A percentile compares a stretch with the other conserved stretches of the same genome.
phyloP scores from a whole-genome alignment of 2,329 filamentous ascomycete genomes.

The Pseudocercospora pini-densiflorae region DNA sequence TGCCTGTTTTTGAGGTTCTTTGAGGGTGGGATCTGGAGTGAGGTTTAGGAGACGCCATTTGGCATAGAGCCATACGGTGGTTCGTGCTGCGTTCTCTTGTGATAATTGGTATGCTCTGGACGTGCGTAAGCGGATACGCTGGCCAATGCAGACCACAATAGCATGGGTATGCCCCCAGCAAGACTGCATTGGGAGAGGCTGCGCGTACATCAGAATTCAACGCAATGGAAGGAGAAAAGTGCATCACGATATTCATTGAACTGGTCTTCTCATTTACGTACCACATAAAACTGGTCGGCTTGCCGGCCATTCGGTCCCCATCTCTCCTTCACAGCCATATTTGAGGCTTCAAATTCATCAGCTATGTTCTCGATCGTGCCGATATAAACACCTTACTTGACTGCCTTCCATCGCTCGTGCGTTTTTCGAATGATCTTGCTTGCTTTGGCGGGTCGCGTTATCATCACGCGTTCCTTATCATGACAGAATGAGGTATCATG shows the following conservation, averaged over 20 bases:
- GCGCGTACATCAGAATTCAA: too few relatives aligned
- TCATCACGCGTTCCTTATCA: not conserved
- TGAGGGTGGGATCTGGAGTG: not conserved
- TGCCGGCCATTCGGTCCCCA: not conserved
- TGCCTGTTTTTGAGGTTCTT: not conserved
- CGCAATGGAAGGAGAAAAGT: too few relatives aligned
- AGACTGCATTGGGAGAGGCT: too few relatives aligned
- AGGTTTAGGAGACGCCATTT: too few relatives aligned
- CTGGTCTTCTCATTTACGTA: not conserved
- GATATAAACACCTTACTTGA: not conserved
- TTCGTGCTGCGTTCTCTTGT: too few relatives aligned
- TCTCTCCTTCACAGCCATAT: not conserved
- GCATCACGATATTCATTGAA: too few relatives aligned
- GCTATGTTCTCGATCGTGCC: not conserved
- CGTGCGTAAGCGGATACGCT: too few relatives aligned
- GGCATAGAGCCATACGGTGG: too few relatives aligned
- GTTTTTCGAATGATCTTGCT: not conserved
- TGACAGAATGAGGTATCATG: not conserved
- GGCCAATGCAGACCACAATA: too few relatives aligned
- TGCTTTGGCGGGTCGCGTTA: not conserved
- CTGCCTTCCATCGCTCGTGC: not conserved
- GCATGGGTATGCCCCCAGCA: too few relatives aligned
- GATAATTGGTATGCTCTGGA: too few relatives aligned
- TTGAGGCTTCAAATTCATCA: not conserved
- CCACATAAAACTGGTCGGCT: not conserved